A percentile compares a stretch with the other conserved stretches of the same genome.
Evolutionary conservation across 2,329 filamentous ascomycete species (phyloP).

Genomic region (Clonostachys rhizophaga): DNA sequence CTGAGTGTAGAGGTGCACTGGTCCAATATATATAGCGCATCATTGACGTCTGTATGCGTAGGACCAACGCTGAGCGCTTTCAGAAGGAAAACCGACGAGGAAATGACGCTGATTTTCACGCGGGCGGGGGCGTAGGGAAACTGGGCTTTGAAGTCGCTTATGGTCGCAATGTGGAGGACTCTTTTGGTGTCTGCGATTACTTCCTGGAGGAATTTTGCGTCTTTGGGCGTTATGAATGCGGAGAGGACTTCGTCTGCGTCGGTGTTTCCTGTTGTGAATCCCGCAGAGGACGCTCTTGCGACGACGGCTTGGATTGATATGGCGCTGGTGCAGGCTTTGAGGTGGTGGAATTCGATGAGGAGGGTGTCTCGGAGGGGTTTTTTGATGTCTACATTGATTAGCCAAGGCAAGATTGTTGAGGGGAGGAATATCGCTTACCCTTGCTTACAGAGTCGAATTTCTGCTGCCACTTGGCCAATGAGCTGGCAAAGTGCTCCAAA

Average conservation of each 20-base stretch:
- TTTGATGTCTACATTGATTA: conserved; percentile 1
- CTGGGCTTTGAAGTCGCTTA: conserved; percentile 4
- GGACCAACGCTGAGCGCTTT: conserved; percentile 10
- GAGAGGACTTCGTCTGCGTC: conserved; percentile 5
- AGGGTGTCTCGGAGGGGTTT: conserved; percentile 5
- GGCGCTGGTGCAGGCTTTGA: conserved; percentile 10
- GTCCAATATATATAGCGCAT: conserved; percentile 7
- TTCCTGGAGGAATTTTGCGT: conserved; percentile 9
- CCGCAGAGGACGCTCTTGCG: conserved; percentile 3
- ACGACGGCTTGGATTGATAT: conserved; percentile 13
- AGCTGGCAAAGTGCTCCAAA: conserved; percentile 8
- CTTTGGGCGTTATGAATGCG: conserved; percentile 8
- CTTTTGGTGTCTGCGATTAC: conserved; percentile 10
- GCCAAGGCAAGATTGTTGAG: too few relatives aligned
- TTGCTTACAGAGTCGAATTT: conserved; percentile 1
- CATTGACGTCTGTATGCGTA: conserved; percentile 7
- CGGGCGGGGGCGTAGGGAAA: conserved; percentile 10
- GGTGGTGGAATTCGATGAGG: conserved; percentile 10
- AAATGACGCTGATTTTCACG: conserved; percentile 10
- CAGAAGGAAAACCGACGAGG: conserved; percentile 11
- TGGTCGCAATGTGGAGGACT: conserved; percentile 8
- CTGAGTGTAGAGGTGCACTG: conserved; percentile 8
- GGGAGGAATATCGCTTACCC: too few relatives aligned
- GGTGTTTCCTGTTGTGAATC: too few relatives aligned
- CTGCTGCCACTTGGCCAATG: conserved; percentile 8